phyloP scores from a whole-genome alignment of 2,329 filamentous ascomycete genomes.

The Fusarium drepaniforme region DNA sequence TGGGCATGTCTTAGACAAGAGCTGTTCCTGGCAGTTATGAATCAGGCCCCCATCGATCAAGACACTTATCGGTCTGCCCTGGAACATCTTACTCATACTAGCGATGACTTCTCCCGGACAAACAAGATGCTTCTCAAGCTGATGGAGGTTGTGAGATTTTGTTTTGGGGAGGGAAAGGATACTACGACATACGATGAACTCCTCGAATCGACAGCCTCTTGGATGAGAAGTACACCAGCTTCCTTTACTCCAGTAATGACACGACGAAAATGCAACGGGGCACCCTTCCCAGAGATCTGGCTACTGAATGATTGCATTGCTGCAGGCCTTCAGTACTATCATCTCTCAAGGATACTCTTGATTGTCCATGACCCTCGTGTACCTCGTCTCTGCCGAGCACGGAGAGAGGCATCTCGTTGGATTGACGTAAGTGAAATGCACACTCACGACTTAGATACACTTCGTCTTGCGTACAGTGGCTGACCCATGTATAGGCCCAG shows the following conservation, averaged over 20 bases:
- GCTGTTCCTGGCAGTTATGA: slow-evolving; percentile 35
- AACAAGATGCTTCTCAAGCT: slow-evolving; percentile 42
- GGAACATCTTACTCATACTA: slow-evolving; percentile 6
- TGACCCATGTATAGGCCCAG: slow-evolving; percentile 22
- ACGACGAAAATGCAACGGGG: neutral
- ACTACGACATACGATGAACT: slow-evolving; percentile 34
- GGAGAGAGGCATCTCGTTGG: slow-evolving; percentile 19
- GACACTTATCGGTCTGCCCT: neutral
- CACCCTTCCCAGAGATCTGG: slow-evolving; percentile 41
- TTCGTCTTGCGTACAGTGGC: neutral
- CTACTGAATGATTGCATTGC: slow-evolving; percentile 41
- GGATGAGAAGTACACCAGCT: slow-evolving; percentile 40
- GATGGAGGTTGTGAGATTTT: slow-evolving; percentile 41
- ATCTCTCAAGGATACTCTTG: slow-evolving; percentile 44
- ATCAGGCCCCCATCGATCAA: slow-evolving; percentile 25
- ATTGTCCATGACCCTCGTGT: slow-evolving; percentile 41
- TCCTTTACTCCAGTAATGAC: slow-evolving; percentile 43
- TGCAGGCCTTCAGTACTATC: slow-evolving; percentile 44
- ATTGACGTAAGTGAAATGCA: slow-evolving; percentile 22
- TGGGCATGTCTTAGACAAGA: slow-evolving; percentile 36
- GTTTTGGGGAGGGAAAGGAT: slow-evolving; percentile 38
- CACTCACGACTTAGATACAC: neutral
- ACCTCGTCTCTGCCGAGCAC: slow-evolving; percentile 37
- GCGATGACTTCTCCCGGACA: slow-evolving; percentile 35
- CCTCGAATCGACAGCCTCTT: slow-evolving; percentile 32